phyloP scores from a whole-genome alignment of 2,329 filamentous ascomycete species.

The Plectosphaerella sp. region DNA sequence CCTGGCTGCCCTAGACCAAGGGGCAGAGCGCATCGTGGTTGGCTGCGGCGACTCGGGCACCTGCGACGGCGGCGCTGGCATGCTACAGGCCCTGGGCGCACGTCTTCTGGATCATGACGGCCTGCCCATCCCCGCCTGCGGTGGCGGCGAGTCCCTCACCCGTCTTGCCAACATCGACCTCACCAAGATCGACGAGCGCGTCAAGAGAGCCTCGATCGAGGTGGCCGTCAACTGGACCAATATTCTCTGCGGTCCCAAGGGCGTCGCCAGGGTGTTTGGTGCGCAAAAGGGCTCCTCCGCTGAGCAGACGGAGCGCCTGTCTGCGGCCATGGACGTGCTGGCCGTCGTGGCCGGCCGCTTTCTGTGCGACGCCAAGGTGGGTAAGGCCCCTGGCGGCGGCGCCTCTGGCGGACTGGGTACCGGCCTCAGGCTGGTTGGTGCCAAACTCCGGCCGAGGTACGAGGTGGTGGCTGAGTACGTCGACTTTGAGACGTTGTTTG shows the following conservation, averaged over 20 bases:
- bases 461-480: constrained; percentile 48
- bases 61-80: constrained; percentile 47
- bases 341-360: constrained; percentile 27
- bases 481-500: constrained; percentile 38
- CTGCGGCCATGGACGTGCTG: constrained; percentile 34
- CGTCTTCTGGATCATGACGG: constrained; percentile 33
- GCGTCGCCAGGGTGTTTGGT: constrained; percentile 45
- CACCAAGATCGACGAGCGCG: constrained; percentile 28
- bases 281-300: constrained; percentile 45
- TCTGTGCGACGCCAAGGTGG: constrained; percentile 27
- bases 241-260: constrained; percentile 40
- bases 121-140: constrained; percentile 27
- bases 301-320: constrained; percentile 35
- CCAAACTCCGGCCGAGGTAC: constrained; percentile 38
- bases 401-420: constrained; percentile 48
- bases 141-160: constrained; percentile 33
- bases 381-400: constrained; percentile 38
- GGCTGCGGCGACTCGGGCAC: constrained; percentile 52
- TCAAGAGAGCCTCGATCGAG: constrained; percentile 35
- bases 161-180: constrained; percentile 33
- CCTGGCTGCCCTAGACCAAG: constrained; percentile 37
- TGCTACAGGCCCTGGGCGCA: constrained; percentile 48
- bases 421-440: constrained; percentile 43
- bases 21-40: constrained; percentile 39
- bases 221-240: constrained; percentile 49